Percentiles rank a stretch among this genome's conserved stretches.
These are phyloP conservation scores for Talaromyces sp. DNA, from an alignment of 2,329 filamentous ascomycete genomes.

Conservation along the genomic window DNA sequence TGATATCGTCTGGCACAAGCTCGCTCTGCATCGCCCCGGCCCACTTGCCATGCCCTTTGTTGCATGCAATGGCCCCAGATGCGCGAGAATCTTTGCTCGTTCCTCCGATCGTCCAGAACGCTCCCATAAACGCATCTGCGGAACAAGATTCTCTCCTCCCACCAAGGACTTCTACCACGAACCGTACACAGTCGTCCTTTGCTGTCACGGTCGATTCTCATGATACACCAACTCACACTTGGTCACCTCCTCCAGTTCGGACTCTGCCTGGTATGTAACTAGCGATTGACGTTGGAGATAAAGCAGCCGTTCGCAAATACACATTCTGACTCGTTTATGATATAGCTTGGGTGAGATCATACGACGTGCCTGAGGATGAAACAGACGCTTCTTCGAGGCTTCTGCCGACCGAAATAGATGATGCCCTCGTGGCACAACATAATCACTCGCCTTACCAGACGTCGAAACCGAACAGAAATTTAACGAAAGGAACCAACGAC, in stretches of 20 bases:
- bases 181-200: constrained; percentile 7
- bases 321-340: background rate
- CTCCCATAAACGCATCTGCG: background rate
- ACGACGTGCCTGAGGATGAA: constrained; percentile 37
- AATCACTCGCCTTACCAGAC: constrained; percentile 41
- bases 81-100: constrained; percentile 24
- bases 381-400: constrained; percentile 35
- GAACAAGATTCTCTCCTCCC: constrained; percentile 3
- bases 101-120: constrained; percentile 16
- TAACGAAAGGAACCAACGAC: constrained; percentile 16
- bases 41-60: constrained; percentile 20
- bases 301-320: background rate
- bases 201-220: constrained; percentile 8
- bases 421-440: constrained; percentile 46
- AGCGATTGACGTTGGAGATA: background rate
- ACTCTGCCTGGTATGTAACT: constrained; percentile 37
- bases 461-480: constrained; percentile 22
- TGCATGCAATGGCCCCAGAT: constrained; percentile 34
- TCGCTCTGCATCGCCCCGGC: constrained; percentile 21
- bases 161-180: constrained; percentile 6
- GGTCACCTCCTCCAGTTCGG: constrained; percentile 23
- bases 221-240: constrained; percentile 6
- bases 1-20: background rate
- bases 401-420: constrained; percentile 37
- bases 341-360: constrained; percentile 45